Conservation (phyloP, 345 rosid species). For the Kernera saxatilis region DNA sequence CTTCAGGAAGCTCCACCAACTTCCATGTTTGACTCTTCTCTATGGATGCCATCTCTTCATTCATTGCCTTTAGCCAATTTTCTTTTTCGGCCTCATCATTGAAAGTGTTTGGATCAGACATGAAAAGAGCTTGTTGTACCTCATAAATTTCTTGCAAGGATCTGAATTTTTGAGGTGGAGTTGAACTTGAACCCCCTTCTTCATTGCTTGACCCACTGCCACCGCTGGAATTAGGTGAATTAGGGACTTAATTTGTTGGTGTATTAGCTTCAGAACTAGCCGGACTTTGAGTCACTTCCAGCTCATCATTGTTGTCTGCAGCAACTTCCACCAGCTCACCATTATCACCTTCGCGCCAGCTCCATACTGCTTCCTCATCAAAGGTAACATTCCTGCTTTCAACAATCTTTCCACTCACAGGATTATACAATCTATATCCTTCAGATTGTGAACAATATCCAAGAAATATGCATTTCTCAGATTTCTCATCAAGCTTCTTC, state of each 20-base stretch:
- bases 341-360: neutral
- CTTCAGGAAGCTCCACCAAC: neutral
- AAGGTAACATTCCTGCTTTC: neutral
- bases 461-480: conserved; percentile 4
- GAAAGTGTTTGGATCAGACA: neutral
- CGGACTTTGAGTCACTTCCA: neutral
- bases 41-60: neutral
- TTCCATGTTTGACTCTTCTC: conserved; percentile 1
- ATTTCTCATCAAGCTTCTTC: neutral
- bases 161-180: neutral
- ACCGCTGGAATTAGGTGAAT: neutral
- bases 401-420: neutral
- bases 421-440: conserved; percentile 1
- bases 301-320: neutral
- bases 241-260: neutral
- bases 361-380: neutral
- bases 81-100: neutral
- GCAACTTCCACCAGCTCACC: neutral
- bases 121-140: neutral
- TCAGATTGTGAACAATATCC: neutral
- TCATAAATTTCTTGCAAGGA: neutral
- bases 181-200: neutral
- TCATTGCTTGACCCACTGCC: neutral
- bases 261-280: neutral
- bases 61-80: neutral